Base-by-base conservation (phyloP, 495 filamentous ascomycete species). In the Hyaloscypha finlandica region DNA sequence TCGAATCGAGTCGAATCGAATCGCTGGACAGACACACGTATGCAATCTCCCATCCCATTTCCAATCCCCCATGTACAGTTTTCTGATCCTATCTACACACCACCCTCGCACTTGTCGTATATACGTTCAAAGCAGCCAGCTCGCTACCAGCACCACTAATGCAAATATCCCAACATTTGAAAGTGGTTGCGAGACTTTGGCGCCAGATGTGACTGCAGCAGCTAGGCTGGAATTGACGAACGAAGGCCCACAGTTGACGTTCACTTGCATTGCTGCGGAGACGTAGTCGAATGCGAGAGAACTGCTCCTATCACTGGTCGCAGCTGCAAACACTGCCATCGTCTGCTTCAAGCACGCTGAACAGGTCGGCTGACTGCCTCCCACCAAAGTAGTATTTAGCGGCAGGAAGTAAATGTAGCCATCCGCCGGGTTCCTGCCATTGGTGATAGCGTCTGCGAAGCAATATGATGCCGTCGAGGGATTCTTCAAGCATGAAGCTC, bases 401-500 rank as follows among this genome's bases (percentile, higher is more conserved):
- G 95, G 90, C 1, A 98, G 79, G 70, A 88, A 92, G 79, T 97
- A 99, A 20, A 94, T 79, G 67, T 93, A 91, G 42, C 87, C 82
- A 74, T 92, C 88, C 31, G 84, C 83, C 0, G 88, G 80, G 31
- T 85, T 89, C 11, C 85, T 81, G 20, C 72, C 71, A 75, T 97
- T 97, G 11, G 89, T 93, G 65, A 92, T 86, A 30, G 93, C 92
- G 71, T 92, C 90, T 65, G 92, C 92, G 74, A 93, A 97, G 78
- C 89, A 92, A 73, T 90, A 92, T 35, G 75, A 74, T 8, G 81
- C 82, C 16, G 80, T 80, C 8, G 67, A 39, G 39, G 79, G 76
- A 70, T 91, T 87, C 37, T 77, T 78, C 55, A 94, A 79, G 74
- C 95, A 99, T 6, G 86, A 87, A 0, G 92, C 91, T n/a, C 81